A percentile compares a stretch with the other conserved stretches of the same genome.
Conservation (phyloP, 73 alveolate genomes). For the Stentor coeruleus region DNA sequence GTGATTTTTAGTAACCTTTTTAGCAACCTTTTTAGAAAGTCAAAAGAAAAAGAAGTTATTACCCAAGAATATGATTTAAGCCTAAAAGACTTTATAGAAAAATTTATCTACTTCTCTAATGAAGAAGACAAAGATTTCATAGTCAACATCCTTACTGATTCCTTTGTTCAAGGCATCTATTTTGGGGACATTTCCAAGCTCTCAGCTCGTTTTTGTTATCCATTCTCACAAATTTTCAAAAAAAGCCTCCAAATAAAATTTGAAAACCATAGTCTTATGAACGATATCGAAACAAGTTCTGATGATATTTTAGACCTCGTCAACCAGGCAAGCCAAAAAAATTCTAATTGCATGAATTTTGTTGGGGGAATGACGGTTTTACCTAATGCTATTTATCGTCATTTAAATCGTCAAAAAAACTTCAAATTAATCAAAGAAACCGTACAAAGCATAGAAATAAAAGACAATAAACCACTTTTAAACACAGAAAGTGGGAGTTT, state of each 20-base stretch:
- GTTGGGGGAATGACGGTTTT: not conserved
- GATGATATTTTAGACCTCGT: not conserved
- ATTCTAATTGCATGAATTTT: not conserved
- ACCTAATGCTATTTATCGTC: not conserved
- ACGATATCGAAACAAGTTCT: not conserved
- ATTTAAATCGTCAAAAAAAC: not conserved
- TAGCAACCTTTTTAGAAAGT: too few relatives aligned
- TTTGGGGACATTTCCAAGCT: constrained; percentile 20
- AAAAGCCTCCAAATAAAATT: too few relatives aligned
- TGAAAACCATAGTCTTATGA: not conserved
- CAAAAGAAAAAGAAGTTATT: not conserved
- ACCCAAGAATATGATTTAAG: not conserved
- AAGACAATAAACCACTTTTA: not conserved
- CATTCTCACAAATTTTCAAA: not conserved
- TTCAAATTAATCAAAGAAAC: not conserved
- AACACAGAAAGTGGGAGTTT: not conserved
- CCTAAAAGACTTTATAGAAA: not conserved
- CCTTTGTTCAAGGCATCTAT: not conserved
- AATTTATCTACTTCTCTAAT: not conserved
- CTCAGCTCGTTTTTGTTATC: constrained; percentile 1
- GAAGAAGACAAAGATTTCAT: constrained; percentile 3
- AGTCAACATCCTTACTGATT: not conserved
- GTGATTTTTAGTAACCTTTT: not conserved
- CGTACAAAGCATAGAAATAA: not conserved
- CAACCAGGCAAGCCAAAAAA: not conserved